Conservation (phyloP, 169 alveolate genomes). For the Cryptosporidium tyzzeri region DNA sequence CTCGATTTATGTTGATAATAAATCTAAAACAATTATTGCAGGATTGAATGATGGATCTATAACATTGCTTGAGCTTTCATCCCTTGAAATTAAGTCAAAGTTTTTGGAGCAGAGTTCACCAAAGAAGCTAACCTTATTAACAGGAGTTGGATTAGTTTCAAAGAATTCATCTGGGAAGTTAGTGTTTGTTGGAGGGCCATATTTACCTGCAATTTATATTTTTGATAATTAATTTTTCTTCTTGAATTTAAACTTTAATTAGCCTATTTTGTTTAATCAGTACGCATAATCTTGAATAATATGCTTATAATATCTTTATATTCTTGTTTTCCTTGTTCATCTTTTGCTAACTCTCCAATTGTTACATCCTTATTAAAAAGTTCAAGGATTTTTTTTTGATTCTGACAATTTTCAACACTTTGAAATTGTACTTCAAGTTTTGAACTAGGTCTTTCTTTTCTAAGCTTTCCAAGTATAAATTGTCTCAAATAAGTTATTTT, state of each 20-base stretch:
- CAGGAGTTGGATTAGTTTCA: conserved; percentile 48
- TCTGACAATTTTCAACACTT: background rate
- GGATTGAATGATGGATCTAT: conserved; percentile 62
- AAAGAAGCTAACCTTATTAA: conserved; percentile 1
- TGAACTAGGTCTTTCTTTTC: conserved; percentile 34
- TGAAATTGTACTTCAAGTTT: conserved; percentile 11
- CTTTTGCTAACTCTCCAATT: conserved; percentile 19
- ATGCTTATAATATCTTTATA: conserved; percentile 15
- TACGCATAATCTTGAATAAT: background rate
- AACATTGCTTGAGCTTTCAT: background rate
- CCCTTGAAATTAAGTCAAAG: conserved; percentile 17
- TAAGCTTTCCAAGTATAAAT: conserved; percentile 45
- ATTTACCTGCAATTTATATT: conserved; percentile 55
- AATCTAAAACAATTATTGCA: conserved; percentile 6
- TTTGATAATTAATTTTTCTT: conserved; percentile 14
- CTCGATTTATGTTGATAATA: conserved; percentile 28
- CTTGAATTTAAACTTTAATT: background rate
- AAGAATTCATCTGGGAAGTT: conserved; percentile 46
- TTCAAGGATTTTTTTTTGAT: background rate
- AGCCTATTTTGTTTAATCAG: background rate
- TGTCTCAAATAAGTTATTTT: conserved; percentile 30
- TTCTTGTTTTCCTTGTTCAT: background rate
- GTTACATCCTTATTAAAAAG: background rate
- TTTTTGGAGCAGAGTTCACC: background rate
- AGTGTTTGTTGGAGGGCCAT: conserved; percentile 40